Base-by-base conservation (phyloP, 2,329 filamentous ascomycete species). In the Cladobotryum mycophilum region DNA sequence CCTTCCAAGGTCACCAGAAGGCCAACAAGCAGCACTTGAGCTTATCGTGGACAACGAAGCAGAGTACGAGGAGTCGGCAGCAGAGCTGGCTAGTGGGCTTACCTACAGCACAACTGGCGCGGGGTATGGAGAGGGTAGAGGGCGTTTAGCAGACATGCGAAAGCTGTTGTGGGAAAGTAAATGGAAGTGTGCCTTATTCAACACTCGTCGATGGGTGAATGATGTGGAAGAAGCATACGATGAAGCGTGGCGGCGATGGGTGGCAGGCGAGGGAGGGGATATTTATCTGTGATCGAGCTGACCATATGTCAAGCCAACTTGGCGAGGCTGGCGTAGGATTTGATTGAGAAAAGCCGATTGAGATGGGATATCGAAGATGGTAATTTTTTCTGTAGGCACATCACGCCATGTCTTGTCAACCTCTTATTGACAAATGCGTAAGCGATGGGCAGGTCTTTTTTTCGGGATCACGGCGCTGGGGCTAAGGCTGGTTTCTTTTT, bases 211-310 rank as follows among this genome's bases (percentile, higher is more conserved):
- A 59, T 99, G 93, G 93, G 92, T 97, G 22, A 72, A 76, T 43
- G 91, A 97, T 69, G 71, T 99, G 17, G 93, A 99, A 71, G 78
- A 81, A 54, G 91, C 90, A 12, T 99, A 96, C 66, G 84, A 88
- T 57, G 81, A 87, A 64, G 90, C 91, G 15, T 99, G 93, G 93
- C 77, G 78, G 60, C 80, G 82, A 64, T 99, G 93, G 92, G 89
- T 91, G 37, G 76, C 74, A 38, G 91, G 89, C 12, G 81, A 89
- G 68, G 85, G 88, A n/a, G 91, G 92, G 8, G 93, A 99, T 73
- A 95, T 99, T 58, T 93, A 89, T 76, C 76, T 99, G 41, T 77
- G 54, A 62, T 38, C 5, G 41, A 25, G 17, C 9, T 30, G 25
- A 11, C 9, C 25, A 30, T 30, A 11, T 30, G 8, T 30, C 25